phyloP scores from a whole-genome alignment of 1,284 basidiomycete species.

The Ceratobasidium theobromae region DNA sequence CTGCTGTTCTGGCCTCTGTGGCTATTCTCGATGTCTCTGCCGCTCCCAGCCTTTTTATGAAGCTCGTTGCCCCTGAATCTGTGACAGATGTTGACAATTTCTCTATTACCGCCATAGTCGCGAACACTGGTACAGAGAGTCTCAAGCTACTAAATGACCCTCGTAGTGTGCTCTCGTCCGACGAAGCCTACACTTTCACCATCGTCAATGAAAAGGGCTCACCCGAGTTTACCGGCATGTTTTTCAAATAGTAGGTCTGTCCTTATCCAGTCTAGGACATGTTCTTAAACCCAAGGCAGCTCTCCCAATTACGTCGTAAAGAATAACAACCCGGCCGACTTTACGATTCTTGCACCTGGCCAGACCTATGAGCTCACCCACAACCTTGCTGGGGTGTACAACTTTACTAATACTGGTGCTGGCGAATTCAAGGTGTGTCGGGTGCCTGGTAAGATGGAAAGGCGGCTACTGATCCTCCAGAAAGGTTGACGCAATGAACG shows the following conservation, averaged over 20 bases:
- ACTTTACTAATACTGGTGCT: conserved; percentile 30
- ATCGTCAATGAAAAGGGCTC: conserved; percentile 47
- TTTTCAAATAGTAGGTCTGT: conserved; percentile 26
- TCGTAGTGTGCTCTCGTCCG: conserved; percentile 45
- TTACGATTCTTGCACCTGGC: conserved; percentile 21
- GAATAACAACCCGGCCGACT: conserved; percentile 28
- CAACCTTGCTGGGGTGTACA: conserved; percentile 29
- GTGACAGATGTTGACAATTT: conserved; percentile 49
- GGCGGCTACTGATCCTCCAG: neutral
- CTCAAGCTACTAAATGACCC: conserved; percentile 54
- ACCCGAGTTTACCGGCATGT: conserved; percentile 29
- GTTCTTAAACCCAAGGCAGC: neutral
- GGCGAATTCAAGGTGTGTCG: conserved; percentile 31
- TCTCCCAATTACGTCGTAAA: conserved; percentile 26
- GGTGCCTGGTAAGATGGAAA: neutral
- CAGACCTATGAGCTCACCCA: conserved; percentile 28
- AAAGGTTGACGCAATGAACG: conserved; percentile 23
- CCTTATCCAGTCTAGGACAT: neutral
- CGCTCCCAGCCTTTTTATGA: conserved; percentile 17
- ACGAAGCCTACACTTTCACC: conserved; percentile 50
- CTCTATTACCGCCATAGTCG: conserved; percentile 48
- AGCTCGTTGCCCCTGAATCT: conserved; percentile 41
- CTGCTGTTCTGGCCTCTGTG: conserved; percentile 5
- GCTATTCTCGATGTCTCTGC: conserved; percentile 21
- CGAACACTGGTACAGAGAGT: conserved; percentile 53